A percentile compares a stretch with the other conserved stretches of the same genome.
Evolutionary conservation across 495 filamentous ascomycete species (phyloP).

Genomic region (Aspergillus cristatus): DNA sequence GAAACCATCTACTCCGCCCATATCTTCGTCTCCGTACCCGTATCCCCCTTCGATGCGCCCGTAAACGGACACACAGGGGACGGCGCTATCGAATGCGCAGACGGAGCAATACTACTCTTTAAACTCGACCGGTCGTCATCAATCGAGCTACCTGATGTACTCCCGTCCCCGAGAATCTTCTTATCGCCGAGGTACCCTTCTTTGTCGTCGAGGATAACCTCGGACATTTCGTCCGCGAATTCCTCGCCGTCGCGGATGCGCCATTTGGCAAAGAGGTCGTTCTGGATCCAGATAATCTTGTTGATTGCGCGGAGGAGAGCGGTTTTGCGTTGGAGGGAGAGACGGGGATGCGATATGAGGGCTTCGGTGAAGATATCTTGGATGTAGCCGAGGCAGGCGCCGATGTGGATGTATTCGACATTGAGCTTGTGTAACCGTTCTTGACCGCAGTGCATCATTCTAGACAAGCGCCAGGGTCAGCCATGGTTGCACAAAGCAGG

Average conservation of each 20-base stretch:
- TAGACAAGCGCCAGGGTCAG: slow-evolving; percentile 13
- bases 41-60: slow-evolving; percentile 12
- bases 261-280: slow-evolving; percentile 71
- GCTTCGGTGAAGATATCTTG: slow-evolving; percentile 68
- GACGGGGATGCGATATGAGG: slow-evolving; percentile 57
- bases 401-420: slow-evolving; percentile 69
- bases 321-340: slow-evolving; percentile 54
- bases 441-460: slow-evolving; percentile 61
- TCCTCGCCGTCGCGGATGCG: slow-evolving; percentile 65
- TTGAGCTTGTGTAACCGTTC: slow-evolving; percentile 56
- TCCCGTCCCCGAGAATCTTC: slow-evolving; percentile 33
- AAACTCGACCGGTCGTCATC: slow-evolving; percentile 31
- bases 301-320: slow-evolving; percentile 55
- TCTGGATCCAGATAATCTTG: slow-evolving; percentile 66
- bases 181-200: slow-evolving; percentile 53
- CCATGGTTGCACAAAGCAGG: background rate
- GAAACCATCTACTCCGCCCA: slow-evolving; percentile 26
- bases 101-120: slow-evolving; percentile 13
- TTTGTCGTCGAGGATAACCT: slow-evolving; percentile 39
- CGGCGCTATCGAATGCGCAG: slow-evolving; percentile 9
- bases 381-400: slow-evolving; percentile 56
- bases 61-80: slow-evolving; percentile 33
- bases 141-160: slow-evolving; percentile 14
- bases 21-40: slow-evolving; percentile 27
- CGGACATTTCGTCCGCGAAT: slow-evolving; percentile 51